Base-by-base conservation (phyloP, 2,329 filamentous ascomycete genomes). In the Fusarium dimerum region DNA sequence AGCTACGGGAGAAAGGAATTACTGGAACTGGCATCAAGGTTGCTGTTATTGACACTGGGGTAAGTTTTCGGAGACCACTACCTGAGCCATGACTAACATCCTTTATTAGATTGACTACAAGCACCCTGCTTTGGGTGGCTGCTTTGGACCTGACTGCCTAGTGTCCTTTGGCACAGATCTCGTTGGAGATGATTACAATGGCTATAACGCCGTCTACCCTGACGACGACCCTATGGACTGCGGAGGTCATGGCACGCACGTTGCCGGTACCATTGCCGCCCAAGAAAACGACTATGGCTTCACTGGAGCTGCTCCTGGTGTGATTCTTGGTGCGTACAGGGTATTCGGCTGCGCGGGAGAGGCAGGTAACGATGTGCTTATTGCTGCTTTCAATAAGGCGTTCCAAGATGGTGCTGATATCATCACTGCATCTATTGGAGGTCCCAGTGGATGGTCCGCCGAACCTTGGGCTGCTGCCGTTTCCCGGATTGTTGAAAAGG, bases 41-140 rank as follows among this genome's bases (percentile, higher is more conserved):
- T 60, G 80, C 71, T 44, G 69, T 83, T 20, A 71, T 84, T 43
- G 80, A 83, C 64, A 79, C 75, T 17, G 80, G 80, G 60, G 77
- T 80, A 73, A 68, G 78, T 73, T 39, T 11, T n/a, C n/a, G n/a
- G n/a, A n/a, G n/a, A n/a, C n/a, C n/a, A n/a, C n/a, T n/a, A n/a
- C n/a, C n/a, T n/a, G n/a, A n/a, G n/a, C n/a, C 2, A 1, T 13
- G 0, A 1, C 1, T 2, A 16, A 13, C 0, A 1, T 2, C 48
- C 3, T 2, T 0, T 16, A 1, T 29, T 41, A 80, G 78, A 74
- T 85, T 45, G 85, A 88, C 63, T 87, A 86, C 65, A 76, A 71
- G 2, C 84, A 87, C 61, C 80, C 83, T 3, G 81, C 82, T 17
- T 76, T 88, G 1, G 85, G 85, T 29, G 83, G 82, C 34, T 84